These are phyloP conservation scores for Nannizziopsis arthrosporioides DNA, from an alignment of 2,329 filamentous ascomycete species.

Conservation along the genomic window DNA sequence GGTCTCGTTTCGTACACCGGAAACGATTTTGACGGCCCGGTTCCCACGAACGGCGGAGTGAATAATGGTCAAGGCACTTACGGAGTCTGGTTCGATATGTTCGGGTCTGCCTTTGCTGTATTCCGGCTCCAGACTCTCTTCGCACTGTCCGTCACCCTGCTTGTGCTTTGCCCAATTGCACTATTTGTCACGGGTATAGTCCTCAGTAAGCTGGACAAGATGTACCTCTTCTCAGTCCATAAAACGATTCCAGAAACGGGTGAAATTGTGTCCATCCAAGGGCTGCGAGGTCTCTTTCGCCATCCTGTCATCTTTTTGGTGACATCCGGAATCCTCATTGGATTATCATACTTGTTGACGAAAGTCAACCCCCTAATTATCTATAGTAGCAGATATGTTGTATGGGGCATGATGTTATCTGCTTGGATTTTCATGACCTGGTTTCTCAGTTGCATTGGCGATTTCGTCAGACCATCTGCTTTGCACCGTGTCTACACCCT, in stretches of 20 bases:
- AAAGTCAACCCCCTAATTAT: conserved; percentile 82
- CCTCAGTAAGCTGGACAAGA: conserved; percentile 62
- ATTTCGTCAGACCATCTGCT: conserved; percentile 71
- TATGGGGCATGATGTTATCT: conserved; percentile 79
- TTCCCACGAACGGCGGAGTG: conserved; percentile 49
- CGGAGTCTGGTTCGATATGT: conserved; percentile 90
- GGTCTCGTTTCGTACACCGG: conserved; percentile 58
- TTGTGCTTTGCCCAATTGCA: conserved; percentile 66
- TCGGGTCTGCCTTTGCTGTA: conserved; percentile 66
- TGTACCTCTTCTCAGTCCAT: conserved; percentile 70
- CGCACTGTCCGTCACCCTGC: conserved; percentile 70
- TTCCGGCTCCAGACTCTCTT: conserved; percentile 75
- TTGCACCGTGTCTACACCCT: conserved; percentile 70
- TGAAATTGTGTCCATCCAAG: conserved; percentile 54
- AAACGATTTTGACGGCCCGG: conserved; percentile 51
- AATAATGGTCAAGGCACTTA: conserved; percentile 54
- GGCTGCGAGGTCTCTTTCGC: conserved; percentile 71
- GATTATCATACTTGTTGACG: conserved; percentile 59
- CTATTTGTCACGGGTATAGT: conserved; percentile 58
- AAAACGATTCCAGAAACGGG: conserved; percentile 50
- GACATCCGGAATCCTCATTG: conserved; percentile 57
- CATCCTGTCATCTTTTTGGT: conserved; percentile 65
- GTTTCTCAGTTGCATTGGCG: conserved; percentile 67
- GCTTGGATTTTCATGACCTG: conserved; percentile 72
- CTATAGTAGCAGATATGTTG: conserved; percentile 78